Evolutionary conservation across 768 basidiomycete species (phyloP).

Genomic region (Podaxis sp.): DNA sequence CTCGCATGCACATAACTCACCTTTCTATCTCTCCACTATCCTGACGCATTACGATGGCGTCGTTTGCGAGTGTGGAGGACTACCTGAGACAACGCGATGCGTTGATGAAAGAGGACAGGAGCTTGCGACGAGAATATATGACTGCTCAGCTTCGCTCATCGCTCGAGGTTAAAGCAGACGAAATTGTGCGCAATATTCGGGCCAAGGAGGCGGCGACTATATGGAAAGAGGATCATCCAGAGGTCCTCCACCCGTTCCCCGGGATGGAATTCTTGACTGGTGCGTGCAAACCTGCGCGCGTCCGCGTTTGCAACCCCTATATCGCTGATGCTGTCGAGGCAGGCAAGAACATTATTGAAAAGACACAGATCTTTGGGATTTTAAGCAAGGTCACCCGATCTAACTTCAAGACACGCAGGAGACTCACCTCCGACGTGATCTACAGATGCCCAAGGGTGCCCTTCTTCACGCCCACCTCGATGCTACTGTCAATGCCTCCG

Average conservation of each 20-base stretch:
- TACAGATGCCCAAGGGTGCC: slow-evolving; percentile 79
- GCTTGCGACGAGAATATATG: slow-evolving; percentile 48
- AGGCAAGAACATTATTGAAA: slow-evolving; percentile 43
- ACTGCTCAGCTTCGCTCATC: slow-evolving; percentile 26
- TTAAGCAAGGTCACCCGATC: slow-evolving; percentile 47
- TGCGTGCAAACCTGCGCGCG: slow-evolving; percentile 19
- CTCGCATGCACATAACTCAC: not conserved
- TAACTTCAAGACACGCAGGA: not conserved
- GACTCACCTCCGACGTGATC: not conserved
- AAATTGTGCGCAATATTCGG: slow-evolving; percentile 19
- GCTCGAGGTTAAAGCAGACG: slow-evolving; percentile 53
- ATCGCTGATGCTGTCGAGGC: not conserved
- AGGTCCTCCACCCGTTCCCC: slow-evolving; percentile 14
- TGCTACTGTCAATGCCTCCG: slow-evolving; percentile 57
- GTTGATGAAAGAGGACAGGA: slow-evolving; percentile 44
- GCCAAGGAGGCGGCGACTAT: slow-evolving; percentile 12
- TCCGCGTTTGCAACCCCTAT: not conserved
- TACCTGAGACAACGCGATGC: slow-evolving; percentile 32
- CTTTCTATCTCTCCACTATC: not conserved
- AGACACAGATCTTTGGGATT: slow-evolving; percentile 60
- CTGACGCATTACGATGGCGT: slow-evolving; percentile 11
- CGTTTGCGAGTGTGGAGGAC: slow-evolving; percentile 20
- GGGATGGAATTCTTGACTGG: slow-evolving; percentile 47
- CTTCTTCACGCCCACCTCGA: slow-evolving; percentile 77
- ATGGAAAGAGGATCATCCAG: slow-evolving; percentile 12